Evolutionary conservation across 2,329 filamentous ascomycete genomes (phyloP).

Genomic region (Chaetomiaceae sp.): DNA sequence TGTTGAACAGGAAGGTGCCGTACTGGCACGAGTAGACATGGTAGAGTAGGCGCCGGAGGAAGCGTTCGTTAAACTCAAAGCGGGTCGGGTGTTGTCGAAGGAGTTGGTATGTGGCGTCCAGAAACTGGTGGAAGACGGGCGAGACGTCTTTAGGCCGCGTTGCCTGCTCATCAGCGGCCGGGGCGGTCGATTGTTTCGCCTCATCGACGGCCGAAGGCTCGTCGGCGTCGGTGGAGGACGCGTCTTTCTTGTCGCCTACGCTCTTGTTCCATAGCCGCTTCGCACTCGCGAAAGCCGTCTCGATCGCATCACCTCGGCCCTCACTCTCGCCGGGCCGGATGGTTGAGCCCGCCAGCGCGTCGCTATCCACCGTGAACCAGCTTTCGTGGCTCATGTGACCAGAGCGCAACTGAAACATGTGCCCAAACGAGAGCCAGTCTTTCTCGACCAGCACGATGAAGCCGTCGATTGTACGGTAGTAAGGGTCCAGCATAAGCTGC

Average conservation of each 20-base stretch:
- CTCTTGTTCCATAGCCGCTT: constrained; percentile 88
- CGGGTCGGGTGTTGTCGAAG: constrained; percentile 78
- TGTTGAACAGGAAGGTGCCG: constrained; percentile 94
- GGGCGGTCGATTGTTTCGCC: constrained; percentile 23
- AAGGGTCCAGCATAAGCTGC: constrained; percentile 91
- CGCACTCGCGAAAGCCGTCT: constrained; percentile 78
- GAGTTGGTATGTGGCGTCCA: constrained; percentile 90
- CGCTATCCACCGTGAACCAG: constrained; percentile 87
- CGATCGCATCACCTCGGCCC: constrained; percentile 67
- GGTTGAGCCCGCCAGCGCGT: constrained; percentile 61
- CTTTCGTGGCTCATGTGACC: constrained; percentile 86
- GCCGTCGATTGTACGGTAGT: constrained; percentile 88
- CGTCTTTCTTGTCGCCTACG: constrained; percentile 52
- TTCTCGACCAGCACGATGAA: constrained; percentile 95
- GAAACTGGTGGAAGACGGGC: constrained; percentile 95
- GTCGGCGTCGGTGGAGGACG: constrained; percentile 50
- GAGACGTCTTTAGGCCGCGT: constrained; percentile 88
- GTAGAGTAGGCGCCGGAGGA: constrained; percentile 82
- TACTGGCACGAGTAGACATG: constrained; percentile 96
- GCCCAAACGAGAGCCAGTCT: constrained; percentile 95
- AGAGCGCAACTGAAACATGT: constrained; percentile 93
- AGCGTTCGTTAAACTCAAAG: constrained; percentile 96
- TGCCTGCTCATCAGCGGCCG: constrained; percentile 52
- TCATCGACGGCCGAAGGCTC: constrained; percentile 46
- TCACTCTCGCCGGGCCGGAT: constrained; percentile 60